A percentile compares a stretch with the other conserved stretches of the same genome.
phyloP scores from a whole-genome alignment of 176 grass and related monocot genomes.

The Zizania latifolia region DNA sequence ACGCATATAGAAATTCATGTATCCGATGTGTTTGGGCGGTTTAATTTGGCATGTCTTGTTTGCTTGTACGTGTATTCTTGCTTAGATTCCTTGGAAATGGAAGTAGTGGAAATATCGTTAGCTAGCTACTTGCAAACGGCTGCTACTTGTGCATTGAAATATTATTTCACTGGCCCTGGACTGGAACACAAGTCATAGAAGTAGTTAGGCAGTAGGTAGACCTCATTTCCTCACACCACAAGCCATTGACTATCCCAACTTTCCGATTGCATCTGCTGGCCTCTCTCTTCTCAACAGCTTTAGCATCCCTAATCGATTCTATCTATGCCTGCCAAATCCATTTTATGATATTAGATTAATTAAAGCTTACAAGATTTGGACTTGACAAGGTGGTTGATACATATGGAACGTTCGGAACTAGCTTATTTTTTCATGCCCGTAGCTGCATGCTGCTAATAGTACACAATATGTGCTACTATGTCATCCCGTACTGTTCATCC shows the following conservation, averaged over 20 bases:
- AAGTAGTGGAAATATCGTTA: constrained; percentile 23
- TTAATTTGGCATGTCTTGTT: constrained; percentile 25
- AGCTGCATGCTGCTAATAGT: no score
- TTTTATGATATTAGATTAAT: not conserved
- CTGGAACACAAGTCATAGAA: constrained; percentile 53
- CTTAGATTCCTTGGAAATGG: constrained; percentile 21
- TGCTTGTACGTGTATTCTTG: constrained; percentile 2
- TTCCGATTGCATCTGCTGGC: not conserved
- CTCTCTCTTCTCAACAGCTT: not conserved
- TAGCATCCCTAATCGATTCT: constrained; percentile 15
- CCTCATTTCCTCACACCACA: constrained; percentile 40
- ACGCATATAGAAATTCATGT: not conserved
- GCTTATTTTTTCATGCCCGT: no score
- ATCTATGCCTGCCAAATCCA: constrained; percentile 3
- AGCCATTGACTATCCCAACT: constrained; percentile 41
- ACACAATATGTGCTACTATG: no score
- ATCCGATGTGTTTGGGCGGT: constrained; percentile 13
- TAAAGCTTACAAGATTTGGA: no score
- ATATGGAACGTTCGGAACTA: no score
- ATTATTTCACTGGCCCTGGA: not conserved
- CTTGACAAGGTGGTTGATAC: no score
- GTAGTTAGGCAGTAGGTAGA: constrained; percentile 77
- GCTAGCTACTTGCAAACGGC: constrained; percentile 33
- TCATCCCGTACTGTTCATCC: no score
- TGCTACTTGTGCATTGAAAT: constrained; percentile 13